Base-by-base conservation (phyloP, 2,329 filamentous ascomycete genomes). In the Monosporascus ibericus region DNA sequence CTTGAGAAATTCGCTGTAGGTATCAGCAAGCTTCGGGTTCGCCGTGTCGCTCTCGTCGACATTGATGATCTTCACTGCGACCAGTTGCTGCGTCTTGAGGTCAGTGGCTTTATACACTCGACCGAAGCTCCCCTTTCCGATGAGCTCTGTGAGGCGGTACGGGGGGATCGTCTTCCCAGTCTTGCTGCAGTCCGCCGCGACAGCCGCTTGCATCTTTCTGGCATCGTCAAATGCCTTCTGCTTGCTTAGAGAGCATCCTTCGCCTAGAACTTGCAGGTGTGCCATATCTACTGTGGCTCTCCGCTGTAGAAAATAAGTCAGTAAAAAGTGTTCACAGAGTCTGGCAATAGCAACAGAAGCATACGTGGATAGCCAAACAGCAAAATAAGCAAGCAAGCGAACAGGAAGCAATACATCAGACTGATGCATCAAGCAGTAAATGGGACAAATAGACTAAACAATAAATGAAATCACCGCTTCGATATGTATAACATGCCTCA, bases 1-100 rank as follows among this genome's bases (percentile, higher is more conserved):
- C 63, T 86, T 86, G 60, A 86, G 73, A 53, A 87, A 82, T 65
- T 89, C 85, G 58, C 81, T 81, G 65, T 85, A 87, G 1, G 84
- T 85, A 67, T 86, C 81, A 46, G 83, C 80, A 37, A 82, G 71
- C 56, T 84, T 83, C 1, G 84, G 82, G 60, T 87, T 81, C 47
- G 82, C 70, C 1, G 77, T 82, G 67, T 92, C 89, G 58, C 82
- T 81, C 63, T 88, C 86, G 63, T 94, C 89, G 47, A 92, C 88
- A 65, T 92, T 87, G 63, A 92, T 89, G 60, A 92, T 92, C 71
- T 94, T 91, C 65, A 91, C 80, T 18, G 87, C 87, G 24, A 90
- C 86, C 22, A 88, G 70, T 57, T 78, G 68, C 40, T 73, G 71
- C 3, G 72, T 74, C 46, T 69, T 73, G 40, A 72, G 54, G 20